Percentiles rank a stretch among this genome's conserved stretches.
phyloP scores from a whole-genome alignment of 2,329 filamentous ascomycete species.

The Bipolaris sorokiniana region DNA sequence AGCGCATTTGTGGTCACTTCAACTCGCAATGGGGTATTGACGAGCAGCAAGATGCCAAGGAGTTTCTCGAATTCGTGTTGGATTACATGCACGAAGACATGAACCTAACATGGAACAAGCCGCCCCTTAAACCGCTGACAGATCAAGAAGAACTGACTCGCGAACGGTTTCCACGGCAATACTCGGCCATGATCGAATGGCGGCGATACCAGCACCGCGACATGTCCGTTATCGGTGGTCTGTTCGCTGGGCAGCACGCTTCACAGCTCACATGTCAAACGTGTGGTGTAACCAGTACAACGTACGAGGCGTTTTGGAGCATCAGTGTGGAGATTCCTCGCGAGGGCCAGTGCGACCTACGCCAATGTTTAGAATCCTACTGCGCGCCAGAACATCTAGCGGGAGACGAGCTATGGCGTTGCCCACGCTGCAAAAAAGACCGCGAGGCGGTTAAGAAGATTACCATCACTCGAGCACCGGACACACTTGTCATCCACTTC shows the following conservation, averaged over 20 bases:
- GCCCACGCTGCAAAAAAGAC: conserved; percentile 73
- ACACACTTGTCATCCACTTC: conserved; percentile 78
- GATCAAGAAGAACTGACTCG: conserved; percentile 65
- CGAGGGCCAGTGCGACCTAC: conserved; percentile 64
- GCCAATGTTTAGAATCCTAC: conserved; percentile 73
- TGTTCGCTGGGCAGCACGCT: conserved; percentile 77
- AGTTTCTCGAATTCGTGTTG: conserved; percentile 84
- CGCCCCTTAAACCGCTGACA: conserved; percentile 64
- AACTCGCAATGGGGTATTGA: conserved; percentile 73
- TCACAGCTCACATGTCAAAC: conserved; percentile 66
- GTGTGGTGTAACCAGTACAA: conserved; percentile 68
- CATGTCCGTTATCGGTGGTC: conserved; percentile 75
- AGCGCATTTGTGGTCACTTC: conserved; percentile 67
- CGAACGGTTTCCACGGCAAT: conserved; percentile 65
- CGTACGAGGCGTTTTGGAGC: conserved; percentile 73
- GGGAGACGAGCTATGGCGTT: conserved; percentile 73
- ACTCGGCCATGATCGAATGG: conserved; percentile 79
- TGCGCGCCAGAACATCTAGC: conserved; percentile 70
- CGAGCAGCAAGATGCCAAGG: conserved; percentile 87
- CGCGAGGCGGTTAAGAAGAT: conserved; percentile 72
- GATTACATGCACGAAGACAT: conserved; percentile 86
- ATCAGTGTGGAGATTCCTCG: conserved; percentile 74
- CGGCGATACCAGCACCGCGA: conserved; percentile 70
- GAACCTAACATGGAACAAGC: conserved; percentile 69
- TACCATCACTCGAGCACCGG: conserved; percentile 77